Base-by-base conservation (phyloP, 1,139 yeast species). In the Kluyveromyces sp. region DNA sequence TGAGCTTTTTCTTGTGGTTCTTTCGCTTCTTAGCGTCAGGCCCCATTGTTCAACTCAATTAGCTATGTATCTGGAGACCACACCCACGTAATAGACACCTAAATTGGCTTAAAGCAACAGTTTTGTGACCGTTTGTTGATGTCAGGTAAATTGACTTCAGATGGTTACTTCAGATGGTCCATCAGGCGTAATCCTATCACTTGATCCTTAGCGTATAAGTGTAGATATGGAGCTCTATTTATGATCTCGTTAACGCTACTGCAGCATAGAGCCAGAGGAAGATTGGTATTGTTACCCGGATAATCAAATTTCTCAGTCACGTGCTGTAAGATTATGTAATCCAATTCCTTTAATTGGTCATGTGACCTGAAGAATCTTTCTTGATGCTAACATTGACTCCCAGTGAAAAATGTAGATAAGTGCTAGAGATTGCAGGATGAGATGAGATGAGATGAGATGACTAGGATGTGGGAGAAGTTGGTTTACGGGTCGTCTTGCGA, bases 1-100 rank as follows among this genome's bases (percentile, higher is more conserved):
- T 61, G 25, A 52, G 52, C 51, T 58, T 60, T 51, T 61, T 62
- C 52, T 61, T 61, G 39, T 58, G 63, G 33, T 60, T 57, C 45
- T 56, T 60, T 46, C 54, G 55, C 47, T 52, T 59, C 49, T 54
- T 61, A 33, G 65, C 61, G 36, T 57, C 62, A 32, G 60, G 50
- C n/a, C 51, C 52, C 61, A 58, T 58, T 33, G 36, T 17, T 11
- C 20, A n/a, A 33, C 13, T n/a, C 6, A 12, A 16, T 33, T 8
- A 17, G 13, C 8, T 6, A 8, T n/a, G n/a, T 8, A n/a, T 17
- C n/a, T 33, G 8, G 25, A 13, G 19, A 6, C n/a, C n/a, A n/a
- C n/a, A n/a, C n/a, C n/a, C n/a, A n/a, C n/a, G n/a, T n/a, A n/a
- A n/a, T n/a, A n/a, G n/a, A n/a, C n/a, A n/a, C n/a, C n/a, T n/a